Conservation (phyloP, 2,329 filamentous ascomycete genomes). For the Furcasterigmium sp. region DNA sequence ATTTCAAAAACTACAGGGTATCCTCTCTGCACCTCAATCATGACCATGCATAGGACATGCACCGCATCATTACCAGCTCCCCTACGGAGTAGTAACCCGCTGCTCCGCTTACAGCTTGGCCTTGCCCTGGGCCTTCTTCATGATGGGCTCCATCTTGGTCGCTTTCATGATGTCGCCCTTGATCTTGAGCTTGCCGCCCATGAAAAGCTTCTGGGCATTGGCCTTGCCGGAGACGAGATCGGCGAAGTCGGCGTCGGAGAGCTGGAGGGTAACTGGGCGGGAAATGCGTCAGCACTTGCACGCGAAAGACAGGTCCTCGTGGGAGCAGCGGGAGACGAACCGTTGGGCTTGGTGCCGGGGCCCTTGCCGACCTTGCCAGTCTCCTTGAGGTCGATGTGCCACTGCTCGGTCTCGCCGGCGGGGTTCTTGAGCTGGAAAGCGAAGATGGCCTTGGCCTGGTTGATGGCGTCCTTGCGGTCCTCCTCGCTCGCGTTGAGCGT, state of each 20-base stretch:
- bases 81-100: no score
- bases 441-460: slow-evolving; percentile 82
- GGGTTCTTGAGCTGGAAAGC: slow-evolving; percentile 90
- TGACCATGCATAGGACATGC: not conserved
- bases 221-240: slow-evolving; percentile 81
- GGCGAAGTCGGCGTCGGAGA: slow-evolving; percentile 83
- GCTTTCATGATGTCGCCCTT: slow-evolving; percentile 99
- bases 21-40: slow-evolving; percentile 3
- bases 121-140: slow-evolving; percentile 82
- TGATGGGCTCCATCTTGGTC: slow-evolving; percentile 88
- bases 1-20: slow-evolving; percentile 14
- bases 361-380: slow-evolving; percentile 79
- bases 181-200: slow-evolving; percentile 98
- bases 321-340: slow-evolving; percentile 41
- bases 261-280: slow-evolving; percentile 77
- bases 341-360: slow-evolving; percentile 72
- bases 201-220: slow-evolving; percentile 92
- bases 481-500: slow-evolving; percentile 63
- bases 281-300: not conserved
- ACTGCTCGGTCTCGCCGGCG: slow-evolving; percentile 72
- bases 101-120: slow-evolving; percentile 69
- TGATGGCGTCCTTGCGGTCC: slow-evolving; percentile 82
- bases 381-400: slow-evolving; percentile 95
- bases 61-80: no score
- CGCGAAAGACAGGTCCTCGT: not conserved